Conservation (phyloP, 2,329 filamentous ascomycete species). For the Aureobasidium melanogenum region DNA sequence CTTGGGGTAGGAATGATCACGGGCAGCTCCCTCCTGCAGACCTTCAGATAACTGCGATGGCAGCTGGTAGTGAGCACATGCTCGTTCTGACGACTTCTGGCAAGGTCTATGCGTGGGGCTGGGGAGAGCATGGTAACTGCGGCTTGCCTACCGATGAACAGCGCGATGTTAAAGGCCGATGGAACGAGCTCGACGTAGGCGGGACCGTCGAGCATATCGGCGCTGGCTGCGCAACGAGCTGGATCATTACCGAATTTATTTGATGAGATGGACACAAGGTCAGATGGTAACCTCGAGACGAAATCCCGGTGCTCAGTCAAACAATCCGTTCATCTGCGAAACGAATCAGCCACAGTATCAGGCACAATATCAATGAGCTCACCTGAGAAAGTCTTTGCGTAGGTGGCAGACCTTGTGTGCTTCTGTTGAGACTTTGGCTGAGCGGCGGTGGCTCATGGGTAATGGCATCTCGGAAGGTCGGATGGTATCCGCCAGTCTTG, state of each 20-base stretch:
- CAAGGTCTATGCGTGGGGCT: constrained; percentile 78
- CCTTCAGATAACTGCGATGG: constrained; percentile 57
- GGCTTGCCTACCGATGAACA: constrained; percentile 55
- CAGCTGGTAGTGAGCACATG: constrained; percentile 84
- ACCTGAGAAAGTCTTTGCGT: constrained; percentile 68
- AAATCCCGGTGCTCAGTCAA: constrained; percentile 24
- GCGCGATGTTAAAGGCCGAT: constrained; percentile 60
- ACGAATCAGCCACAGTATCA: constrained; percentile 15
- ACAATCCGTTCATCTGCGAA: constrained; percentile 28
- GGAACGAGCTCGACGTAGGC: constrained; percentile 54
- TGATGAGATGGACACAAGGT: background rate
- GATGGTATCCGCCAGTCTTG: constrained; percentile 27
- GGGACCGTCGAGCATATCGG: constrained; percentile 54
- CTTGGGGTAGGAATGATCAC: constrained; percentile 81
- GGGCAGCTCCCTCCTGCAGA: constrained; percentile 63
- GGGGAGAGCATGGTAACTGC: constrained; percentile 97
- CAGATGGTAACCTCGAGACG: background rate
- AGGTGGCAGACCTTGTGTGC: constrained; percentile 48
- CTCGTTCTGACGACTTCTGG: constrained; percentile 57
- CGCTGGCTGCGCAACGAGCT: constrained; percentile 87
- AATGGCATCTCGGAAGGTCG: constrained; percentile 37
- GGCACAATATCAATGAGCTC: constrained; percentile 28
- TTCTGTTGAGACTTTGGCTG: constrained; percentile 20
- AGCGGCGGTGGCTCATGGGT: constrained; percentile 15
- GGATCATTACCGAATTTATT: constrained; percentile 58